Conservation (phyloP, 495 filamentous ascomycete genomes). For the Aspergillus olivimuriae region DNA sequence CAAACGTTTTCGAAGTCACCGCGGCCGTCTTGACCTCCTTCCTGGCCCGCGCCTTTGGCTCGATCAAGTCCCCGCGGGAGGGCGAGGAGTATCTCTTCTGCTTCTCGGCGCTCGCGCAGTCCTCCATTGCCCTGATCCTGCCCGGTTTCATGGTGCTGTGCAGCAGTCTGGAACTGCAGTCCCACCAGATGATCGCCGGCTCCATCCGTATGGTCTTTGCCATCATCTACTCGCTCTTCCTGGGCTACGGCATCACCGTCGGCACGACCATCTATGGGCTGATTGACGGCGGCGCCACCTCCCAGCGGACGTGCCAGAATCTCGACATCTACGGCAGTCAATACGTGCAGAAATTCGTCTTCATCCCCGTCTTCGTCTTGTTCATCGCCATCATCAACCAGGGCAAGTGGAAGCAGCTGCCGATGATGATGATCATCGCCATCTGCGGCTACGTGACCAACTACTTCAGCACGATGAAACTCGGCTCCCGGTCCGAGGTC, state of each 20-base stretch:
- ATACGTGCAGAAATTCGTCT: slow-evolving; percentile 47
- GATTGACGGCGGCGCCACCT: slow-evolving; percentile 68
- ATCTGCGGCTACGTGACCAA: slow-evolving; percentile 78
- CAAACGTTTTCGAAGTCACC: slow-evolving; percentile 87
- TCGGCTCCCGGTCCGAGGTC: slow-evolving; percentile 71
- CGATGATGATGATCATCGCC: slow-evolving; percentile 78
- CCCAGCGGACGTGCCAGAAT: slow-evolving; percentile 57
- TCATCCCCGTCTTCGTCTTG: slow-evolving; percentile 69
- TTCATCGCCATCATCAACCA: slow-evolving; percentile 85
- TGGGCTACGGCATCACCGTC: slow-evolving; percentile 92
- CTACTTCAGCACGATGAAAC: slow-evolving; percentile 66
- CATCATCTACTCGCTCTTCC: slow-evolving; percentile 89
- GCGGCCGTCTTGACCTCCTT: slow-evolving; percentile 84
- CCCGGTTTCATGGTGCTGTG: slow-evolving; percentile 83
- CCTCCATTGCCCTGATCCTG: slow-evolving; percentile 85
- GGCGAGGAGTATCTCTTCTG: slow-evolving; percentile 64
- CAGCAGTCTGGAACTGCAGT: slow-evolving; percentile 82
- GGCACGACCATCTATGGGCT: slow-evolving; percentile 85
- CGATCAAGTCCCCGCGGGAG: slow-evolving; percentile 43
- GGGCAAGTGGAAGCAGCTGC: slow-evolving; percentile 82
- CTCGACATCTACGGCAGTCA: slow-evolving; percentile 40
- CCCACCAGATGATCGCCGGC: slow-evolving; percentile 77
- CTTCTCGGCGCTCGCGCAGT: slow-evolving; percentile 87
- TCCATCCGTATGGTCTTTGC: slow-evolving; percentile 94
- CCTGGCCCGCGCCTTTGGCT: slow-evolving; percentile 78